Percentiles rank a stretch among this genome's conserved stretches.
Conservation (phyloP, 139 green algal genomes). For the Chlorella vulgaris region DNA sequence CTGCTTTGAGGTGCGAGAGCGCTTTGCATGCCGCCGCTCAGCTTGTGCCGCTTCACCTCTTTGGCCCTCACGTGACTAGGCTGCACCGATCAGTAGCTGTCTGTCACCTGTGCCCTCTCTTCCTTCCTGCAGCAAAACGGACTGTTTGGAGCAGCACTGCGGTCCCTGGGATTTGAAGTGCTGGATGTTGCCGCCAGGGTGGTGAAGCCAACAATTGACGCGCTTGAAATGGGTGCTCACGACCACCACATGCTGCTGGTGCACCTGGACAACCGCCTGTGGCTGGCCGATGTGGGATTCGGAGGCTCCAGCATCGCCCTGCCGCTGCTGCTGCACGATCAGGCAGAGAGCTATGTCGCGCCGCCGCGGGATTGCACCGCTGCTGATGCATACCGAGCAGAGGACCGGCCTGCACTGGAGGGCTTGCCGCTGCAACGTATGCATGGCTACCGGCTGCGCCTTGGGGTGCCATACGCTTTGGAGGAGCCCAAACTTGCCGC, state of each 20-base stretch:
- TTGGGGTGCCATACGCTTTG: neutral
- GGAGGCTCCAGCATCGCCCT: neutral
- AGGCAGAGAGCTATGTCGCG: neutral
- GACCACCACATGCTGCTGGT: conserved; percentile 22
- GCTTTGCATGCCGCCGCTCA: neutral
- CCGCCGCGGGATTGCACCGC: neutral
- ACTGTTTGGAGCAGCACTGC: neutral
- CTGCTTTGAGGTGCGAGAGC: conserved; percentile 4
- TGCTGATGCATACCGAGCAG: neutral
- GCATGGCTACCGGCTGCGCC: conserved; percentile 9
- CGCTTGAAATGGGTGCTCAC: neutral
- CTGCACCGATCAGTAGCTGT: too few relatives aligned
- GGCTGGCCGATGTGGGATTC: conserved; percentile 17
- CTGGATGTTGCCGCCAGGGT: neutral
- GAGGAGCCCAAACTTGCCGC: neutral
- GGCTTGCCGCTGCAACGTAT: neutral
- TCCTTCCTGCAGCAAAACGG: neutral
- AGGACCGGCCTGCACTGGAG: neutral
- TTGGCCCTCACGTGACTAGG: neutral
- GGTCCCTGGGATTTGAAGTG: conserved; percentile 3
- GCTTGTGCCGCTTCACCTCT: neutral
- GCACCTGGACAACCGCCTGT: neutral
- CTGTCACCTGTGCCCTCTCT: neutral
- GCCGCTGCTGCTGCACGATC: conserved; percentile 3
- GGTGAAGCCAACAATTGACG: neutral